Evolutionary conservation across 2,329 filamentous ascomycete species (phyloP), one percentile per base, ranked within the genome.

Genomic region (Penicillium vulpinum): DNA sequence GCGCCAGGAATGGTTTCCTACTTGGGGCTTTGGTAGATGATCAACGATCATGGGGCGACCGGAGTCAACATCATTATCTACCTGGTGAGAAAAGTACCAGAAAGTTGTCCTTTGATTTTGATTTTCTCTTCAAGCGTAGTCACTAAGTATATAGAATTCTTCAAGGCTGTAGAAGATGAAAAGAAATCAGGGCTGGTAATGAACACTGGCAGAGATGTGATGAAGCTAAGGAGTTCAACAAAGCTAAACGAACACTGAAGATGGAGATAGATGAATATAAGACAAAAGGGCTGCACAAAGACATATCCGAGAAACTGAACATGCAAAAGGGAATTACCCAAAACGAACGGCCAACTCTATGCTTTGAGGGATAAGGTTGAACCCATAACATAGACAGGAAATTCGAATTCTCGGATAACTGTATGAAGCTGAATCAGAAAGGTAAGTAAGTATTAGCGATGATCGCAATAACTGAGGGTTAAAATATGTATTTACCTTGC

Each of bases 341-440:
- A 21, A 21, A 13, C 26, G 13, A 16, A 31, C 11, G 4, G n/a
- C 22, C 13, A 45, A 24, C 9, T 22, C 15, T n/a, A 26, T 43
- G 22, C 15, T 26, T 28, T 21, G 18, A 16, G 9, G 8, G 15
- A 33, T 11, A 11, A 26, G 3, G 18, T 24, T 31, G 36, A 16
- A 11, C 51, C 21, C 41, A 59, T 22, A 38, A 65, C 28, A 39
- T 64, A 54, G 26, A 61, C 53, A 0, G 62, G 60, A 36, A 64
- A 65, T 26, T 57, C 51, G 36, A 60, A 51, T n/a, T 64, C 63
- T 16, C 29, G 49, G 15, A 65, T 36, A 21, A 60, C 54, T 11
- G 35, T 50, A 35, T 40, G 40, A 22, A 28, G 26, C 51, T 53
- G 22, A 16, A 16, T 7, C n/a, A 28, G 11, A 21, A n/a, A 24